These are phyloP conservation scores for Pleurotus cornucopiae DNA, from an alignment of 768 basidiomycete genomes.

Conservation along the genomic window DNA sequence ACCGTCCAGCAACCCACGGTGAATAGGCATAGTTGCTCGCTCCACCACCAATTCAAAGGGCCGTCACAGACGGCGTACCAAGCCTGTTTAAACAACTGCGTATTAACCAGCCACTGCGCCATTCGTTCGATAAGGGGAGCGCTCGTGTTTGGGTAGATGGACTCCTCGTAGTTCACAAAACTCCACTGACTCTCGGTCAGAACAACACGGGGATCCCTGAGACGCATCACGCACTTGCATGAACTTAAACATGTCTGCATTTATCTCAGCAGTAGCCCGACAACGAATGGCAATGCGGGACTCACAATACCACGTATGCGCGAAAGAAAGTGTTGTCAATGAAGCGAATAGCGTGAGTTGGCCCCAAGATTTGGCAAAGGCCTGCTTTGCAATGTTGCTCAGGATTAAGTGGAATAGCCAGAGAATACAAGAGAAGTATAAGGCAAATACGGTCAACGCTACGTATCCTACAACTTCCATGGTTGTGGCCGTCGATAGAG, in stretches of 20 bases:
- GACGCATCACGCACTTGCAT: slow-evolving; percentile 21
- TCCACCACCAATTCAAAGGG: slow-evolving; percentile 65
- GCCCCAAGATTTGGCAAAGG: not conserved
- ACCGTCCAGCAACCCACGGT: slow-evolving; percentile 55
- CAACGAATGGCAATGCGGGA: not conserved
- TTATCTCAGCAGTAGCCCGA: not conserved
- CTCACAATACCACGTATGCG: slow-evolving; percentile 51
- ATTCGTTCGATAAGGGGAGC: slow-evolving; percentile 26
- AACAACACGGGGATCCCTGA: not conserved
- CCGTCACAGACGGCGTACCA: slow-evolving; percentile 40
- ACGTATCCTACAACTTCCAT: slow-evolving; percentile 3
- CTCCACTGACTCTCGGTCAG: slow-evolving; percentile 41
- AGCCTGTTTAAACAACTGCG: slow-evolving; percentile 59
- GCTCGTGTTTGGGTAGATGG: not conserved
- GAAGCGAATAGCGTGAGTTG: slow-evolving; percentile 22
- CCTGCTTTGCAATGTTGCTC: slow-evolving; percentile 8
- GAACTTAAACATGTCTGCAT: slow-evolving; percentile 42
- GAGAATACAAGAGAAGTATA: slow-evolving; percentile 9
- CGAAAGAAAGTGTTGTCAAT: slow-evolving; percentile 31
- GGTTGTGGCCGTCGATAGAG: not conserved
- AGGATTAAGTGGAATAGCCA: slow-evolving; percentile 6
- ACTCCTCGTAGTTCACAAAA: slow-evolving; percentile 38
- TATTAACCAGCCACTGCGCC: slow-evolving; percentile 48
- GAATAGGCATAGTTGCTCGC: slow-evolving; percentile 58
- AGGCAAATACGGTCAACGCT: slow-evolving; percentile 8